A percentile compares a stretch with the other conserved stretches of the same genome.
These are phyloP conservation scores for Suillus lakei DNA, from an alignment of 768 basidiomycete genomes.

Conservation along the genomic window DNA sequence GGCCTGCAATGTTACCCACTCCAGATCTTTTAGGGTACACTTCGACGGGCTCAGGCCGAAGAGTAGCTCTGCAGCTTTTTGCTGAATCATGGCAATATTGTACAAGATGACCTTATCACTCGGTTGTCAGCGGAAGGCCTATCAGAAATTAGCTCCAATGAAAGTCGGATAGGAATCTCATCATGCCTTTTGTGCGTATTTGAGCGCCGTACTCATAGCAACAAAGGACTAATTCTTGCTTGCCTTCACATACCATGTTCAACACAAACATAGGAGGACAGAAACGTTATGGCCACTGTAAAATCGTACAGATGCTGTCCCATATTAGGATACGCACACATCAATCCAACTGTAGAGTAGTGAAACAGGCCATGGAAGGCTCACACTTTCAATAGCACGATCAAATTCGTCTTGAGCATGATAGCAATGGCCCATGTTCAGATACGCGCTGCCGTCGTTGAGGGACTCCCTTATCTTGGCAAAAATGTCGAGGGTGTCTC, in stretches of 20 bases:
- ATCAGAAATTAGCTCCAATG: conserved; percentile 9
- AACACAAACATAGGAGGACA: conserved; percentile 82
- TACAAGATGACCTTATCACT: conserved; percentile 90
- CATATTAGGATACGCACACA: conserved; percentile 62
- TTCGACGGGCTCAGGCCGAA: conserved; percentile 74
- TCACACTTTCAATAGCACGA: conserved; percentile 92
- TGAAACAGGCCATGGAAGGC: conserved; percentile 27
- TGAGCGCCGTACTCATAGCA: conserved; percentile 84
- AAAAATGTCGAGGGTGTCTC: conserved; percentile 89
- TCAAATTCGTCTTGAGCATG: conserved; percentile 94
- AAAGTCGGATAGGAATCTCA: conserved; percentile 18
- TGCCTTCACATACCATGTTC: conserved; percentile 95
- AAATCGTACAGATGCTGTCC: conserved; percentile 84
- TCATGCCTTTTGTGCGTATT: conserved; percentile 77
- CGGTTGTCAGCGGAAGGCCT: conserved; percentile 88
- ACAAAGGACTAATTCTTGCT: conserved; percentile 84
- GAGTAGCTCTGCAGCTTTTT: conserved; percentile 92
- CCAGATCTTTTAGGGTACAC: conserved; percentile 80
- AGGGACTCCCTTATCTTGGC: conserved; percentile 89
- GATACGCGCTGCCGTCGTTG: conserved; percentile 82
- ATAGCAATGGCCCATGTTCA: conserved; percentile 97
- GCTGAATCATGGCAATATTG: conserved; percentile 98
- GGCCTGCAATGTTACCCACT: conserved; percentile 79
- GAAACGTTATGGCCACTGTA: conserved; percentile 76
- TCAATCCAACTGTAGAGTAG: neutral